phyloP scores from a whole-genome alignment of 352 stramenopile species.

The Phytophthora boehmeriae region DNA sequence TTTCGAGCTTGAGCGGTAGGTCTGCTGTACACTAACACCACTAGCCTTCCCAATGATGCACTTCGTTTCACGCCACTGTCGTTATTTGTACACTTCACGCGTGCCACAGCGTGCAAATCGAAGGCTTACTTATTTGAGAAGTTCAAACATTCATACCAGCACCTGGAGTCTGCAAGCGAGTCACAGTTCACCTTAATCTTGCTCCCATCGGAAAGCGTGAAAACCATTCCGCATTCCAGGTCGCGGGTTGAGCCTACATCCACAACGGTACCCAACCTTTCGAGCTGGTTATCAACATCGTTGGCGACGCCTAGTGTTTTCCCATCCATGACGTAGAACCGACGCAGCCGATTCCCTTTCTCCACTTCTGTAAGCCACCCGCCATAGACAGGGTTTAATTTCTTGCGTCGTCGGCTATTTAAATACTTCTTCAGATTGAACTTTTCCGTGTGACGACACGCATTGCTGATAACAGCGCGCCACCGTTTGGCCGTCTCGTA shows the following conservation, averaged over 20 bases:
- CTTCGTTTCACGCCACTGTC: conserved; percentile 24
- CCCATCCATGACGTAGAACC: conserved; percentile 83
- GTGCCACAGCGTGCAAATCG: conserved; percentile 1
- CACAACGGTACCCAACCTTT: conserved; percentile 66
- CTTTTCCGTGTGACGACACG: conserved; percentile 49
- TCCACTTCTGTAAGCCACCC: conserved; percentile 78
- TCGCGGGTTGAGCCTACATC: conserved; percentile 70
- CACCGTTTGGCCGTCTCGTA: conserved; percentile 82
- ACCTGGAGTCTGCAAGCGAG: conserved; percentile 68
- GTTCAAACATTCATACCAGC: conserved; percentile 80
- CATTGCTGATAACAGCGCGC: conserved; percentile 65
- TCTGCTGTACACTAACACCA: conserved; percentile 2
- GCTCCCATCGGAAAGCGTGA: conserved; percentile 61
- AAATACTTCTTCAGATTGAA: conserved; percentile 80
- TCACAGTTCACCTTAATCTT: conserved; percentile 76
- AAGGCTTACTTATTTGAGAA: conserved; percentile 37
- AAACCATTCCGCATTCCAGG: conserved; percentile 69
- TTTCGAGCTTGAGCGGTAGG: conserved; percentile 1
- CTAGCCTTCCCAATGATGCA: conserved; percentile 7
- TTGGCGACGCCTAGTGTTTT: conserved; percentile 70
- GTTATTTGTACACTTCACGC: conserved; percentile 43
- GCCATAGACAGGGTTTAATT: conserved; percentile 69
- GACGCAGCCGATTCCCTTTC: conserved; percentile 49
- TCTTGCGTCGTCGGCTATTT: conserved; percentile 66
- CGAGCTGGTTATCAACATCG: conserved; percentile 81